These are phyloP conservation scores for Bipolaris oryzae DNA, from an alignment of 2,329 filamentous ascomycete species.

Conservation along the genomic window DNA sequence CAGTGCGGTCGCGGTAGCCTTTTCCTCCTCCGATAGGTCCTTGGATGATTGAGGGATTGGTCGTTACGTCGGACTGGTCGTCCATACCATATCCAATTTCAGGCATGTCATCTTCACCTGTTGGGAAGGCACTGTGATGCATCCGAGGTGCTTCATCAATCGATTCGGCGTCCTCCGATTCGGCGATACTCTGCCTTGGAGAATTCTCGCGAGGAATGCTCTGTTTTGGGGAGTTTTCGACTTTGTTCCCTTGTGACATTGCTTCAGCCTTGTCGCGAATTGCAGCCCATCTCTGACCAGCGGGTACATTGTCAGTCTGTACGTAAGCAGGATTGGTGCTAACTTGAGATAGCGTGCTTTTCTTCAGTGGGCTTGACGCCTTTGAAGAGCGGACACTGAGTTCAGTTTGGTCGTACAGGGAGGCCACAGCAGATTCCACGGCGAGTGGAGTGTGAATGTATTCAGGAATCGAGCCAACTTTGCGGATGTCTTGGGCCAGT, in stretches of 20 bases:
- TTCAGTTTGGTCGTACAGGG: slow-evolving; percentile 82
- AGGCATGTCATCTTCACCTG: slow-evolving; percentile 69
- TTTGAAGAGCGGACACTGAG: slow-evolving; percentile 59
- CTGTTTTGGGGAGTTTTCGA: slow-evolving; percentile 59
- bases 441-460: slow-evolving; percentile 74
- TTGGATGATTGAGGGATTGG: slow-evolving; percentile 83
- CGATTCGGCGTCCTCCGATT: slow-evolving; percentile 47
- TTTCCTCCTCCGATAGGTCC: slow-evolving; percentile 68
- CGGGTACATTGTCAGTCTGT: slow-evolving; percentile 35
- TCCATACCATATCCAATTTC: slow-evolving; percentile 73
- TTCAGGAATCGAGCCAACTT: slow-evolving; percentile 74
- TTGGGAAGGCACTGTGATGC: slow-evolving; percentile 72
- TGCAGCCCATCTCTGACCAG: slow-evolving; percentile 44
- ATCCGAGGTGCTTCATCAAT: slow-evolving; percentile 58
- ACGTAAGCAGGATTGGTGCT: slow-evolving; percentile 29
- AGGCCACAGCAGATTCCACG: slow-evolving; percentile 90
- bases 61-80: slow-evolving; percentile 70
- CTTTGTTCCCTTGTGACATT: slow-evolving; percentile 36
- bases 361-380: slow-evolving; percentile 30
- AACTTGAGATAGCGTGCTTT: slow-evolving; percentile 35
- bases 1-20: slow-evolving; percentile 51
- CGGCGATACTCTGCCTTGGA: slow-evolving; percentile 61
- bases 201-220: slow-evolving; percentile 59
- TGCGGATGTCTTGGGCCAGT: slow-evolving; percentile 70
- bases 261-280: slow-evolving; percentile 52